These are phyloP conservation scores for Tricholoma sp. DNA, from an alignment of 768 basidiomycete species.

Conservation along the genomic window DNA sequence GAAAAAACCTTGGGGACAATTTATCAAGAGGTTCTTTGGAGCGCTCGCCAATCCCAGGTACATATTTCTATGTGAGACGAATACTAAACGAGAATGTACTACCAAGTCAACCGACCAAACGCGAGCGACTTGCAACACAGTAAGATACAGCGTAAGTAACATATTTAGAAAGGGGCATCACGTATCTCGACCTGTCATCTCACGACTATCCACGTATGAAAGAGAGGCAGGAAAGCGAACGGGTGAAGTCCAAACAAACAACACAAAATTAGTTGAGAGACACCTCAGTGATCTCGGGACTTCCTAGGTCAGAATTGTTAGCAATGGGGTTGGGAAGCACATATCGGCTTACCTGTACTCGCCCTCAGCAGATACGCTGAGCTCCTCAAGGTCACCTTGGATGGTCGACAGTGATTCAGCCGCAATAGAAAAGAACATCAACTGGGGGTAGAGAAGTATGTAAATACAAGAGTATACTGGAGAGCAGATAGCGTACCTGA, in stretches of 20 bases:
- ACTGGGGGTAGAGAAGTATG: conserved; percentile 29
- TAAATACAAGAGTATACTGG: neutral
- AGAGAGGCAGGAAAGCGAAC: neutral
- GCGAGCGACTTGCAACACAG: neutral
- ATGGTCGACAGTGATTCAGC: conserved; percentile 78
- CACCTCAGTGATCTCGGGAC: conserved; percentile 83
- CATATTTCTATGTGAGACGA: neutral
- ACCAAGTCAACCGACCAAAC: neutral
- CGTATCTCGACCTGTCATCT: neutral
- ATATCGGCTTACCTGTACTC: conserved; percentile 71
- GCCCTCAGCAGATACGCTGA: conserved; percentile 89
- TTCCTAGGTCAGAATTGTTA: conserved; percentile 44
- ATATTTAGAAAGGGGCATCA: neutral
- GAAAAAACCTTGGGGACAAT: too few relatives aligned
- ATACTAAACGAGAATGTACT: neutral
- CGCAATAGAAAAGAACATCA: conserved; percentile 67
- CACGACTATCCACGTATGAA: neutral
- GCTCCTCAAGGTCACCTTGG: conserved; percentile 91
- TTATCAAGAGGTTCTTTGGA: too few relatives aligned
- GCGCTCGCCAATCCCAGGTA: neutral
- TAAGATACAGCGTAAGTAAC: neutral
- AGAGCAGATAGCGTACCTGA: conserved; percentile 41
- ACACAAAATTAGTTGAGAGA: conserved; percentile 28
- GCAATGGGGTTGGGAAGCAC: neutral
- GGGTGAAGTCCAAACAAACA: neutral